These are phyloP conservation scores for Capronia epimyces DNA, from an alignment of 2,329 filamentous ascomycete species.

Conservation along the genomic window DNA sequence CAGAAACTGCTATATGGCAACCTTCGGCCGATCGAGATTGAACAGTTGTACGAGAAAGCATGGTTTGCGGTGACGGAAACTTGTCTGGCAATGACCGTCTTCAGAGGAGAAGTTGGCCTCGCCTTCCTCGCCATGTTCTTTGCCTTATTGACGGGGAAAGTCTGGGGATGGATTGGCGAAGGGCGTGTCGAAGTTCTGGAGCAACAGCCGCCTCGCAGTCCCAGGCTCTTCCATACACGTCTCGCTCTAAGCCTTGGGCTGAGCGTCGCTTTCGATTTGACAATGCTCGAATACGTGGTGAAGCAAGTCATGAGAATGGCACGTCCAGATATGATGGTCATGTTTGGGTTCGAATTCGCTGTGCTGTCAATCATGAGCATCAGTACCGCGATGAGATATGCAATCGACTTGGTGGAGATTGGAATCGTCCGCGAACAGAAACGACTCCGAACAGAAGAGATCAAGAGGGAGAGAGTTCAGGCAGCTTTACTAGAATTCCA, in stretches of 20 bases:
- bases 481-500: conserved; percentile 23
- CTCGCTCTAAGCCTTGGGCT: conserved; percentile 72
- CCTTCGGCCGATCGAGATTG: conserved; percentile 87
- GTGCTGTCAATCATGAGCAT: conserved; percentile 73
- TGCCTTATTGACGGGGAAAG: conserved; percentile 82
- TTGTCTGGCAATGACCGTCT: conserved; percentile 95
- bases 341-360: conserved; percentile 98
- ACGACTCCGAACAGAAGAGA: conserved; percentile 59
- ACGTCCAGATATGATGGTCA: conserved; percentile 98
- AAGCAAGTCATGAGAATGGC: conserved; percentile 79
- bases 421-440: conserved; percentile 71
- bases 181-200: conserved; percentile 90
- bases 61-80: conserved; percentile 99
- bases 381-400: conserved; percentile 73
- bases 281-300: conserved; percentile 75
- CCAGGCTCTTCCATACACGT: conserved; percentile 77
- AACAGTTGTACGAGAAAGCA: conserved; percentile 93
- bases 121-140: conserved; percentile 98
- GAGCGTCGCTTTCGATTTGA: conserved; percentile 72
- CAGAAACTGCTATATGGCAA: conserved; percentile 87
- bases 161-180: conserved; percentile 98
- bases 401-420: conserved; percentile 71
- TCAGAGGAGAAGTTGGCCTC: conserved; percentile 86
- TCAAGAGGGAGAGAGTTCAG: conserved; percentile 53
- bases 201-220: conserved; percentile 88